Evolutionary conservation across 108 stramenopile species (phyloP).

Genomic region (Cyclotella baltica): DNA sequence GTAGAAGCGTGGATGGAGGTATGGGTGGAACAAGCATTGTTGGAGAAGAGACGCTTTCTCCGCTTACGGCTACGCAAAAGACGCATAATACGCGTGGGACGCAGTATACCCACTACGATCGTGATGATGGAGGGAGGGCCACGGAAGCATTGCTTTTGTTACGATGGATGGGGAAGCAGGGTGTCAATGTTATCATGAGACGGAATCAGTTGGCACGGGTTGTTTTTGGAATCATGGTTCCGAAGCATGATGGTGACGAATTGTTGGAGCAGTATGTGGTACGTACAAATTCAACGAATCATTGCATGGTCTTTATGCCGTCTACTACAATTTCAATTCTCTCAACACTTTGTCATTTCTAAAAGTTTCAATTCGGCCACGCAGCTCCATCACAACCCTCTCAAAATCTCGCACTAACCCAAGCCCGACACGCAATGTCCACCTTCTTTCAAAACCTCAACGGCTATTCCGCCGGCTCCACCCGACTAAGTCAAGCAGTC

Average conservation of each 20-base stretch:
- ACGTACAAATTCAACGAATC: too few species aligned
- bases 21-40: slow-evolving; percentile 1
- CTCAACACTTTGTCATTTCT: not conserved
- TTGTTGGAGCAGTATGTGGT: slow-evolving; percentile 47
- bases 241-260: slow-evolving; percentile 19
- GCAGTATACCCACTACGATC: not conserved
- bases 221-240: slow-evolving; percentile 34
- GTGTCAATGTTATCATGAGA: slow-evolving; percentile 18
- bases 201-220: slow-evolving; percentile 35
- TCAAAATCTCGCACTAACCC: slow-evolving; percentile 10
- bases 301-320: too few species aligned
- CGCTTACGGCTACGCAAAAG: slow-evolving; percentile 8
- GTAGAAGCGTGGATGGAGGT: slow-evolving; percentile 5
- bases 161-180: slow-evolving; percentile 35
- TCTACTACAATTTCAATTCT: too few species aligned
- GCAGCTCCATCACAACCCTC: slow-evolving; percentile 15
- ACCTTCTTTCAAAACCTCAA: slow-evolving; percentile 52
- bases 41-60: slow-evolving; percentile 13
- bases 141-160: slow-evolving; percentile 35
- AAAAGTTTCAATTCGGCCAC: slow-evolving; percentile 23
- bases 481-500: slow-evolving; percentile 30
- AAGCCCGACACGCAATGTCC: slow-evolving; percentile 9
- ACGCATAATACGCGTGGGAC: not conserved
- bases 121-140: not conserved
- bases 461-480: slow-evolving; percentile 28